phyloP scores from a whole-genome alignment of 805 yeast species.

The Sugiyamaella marilandica region DNA sequence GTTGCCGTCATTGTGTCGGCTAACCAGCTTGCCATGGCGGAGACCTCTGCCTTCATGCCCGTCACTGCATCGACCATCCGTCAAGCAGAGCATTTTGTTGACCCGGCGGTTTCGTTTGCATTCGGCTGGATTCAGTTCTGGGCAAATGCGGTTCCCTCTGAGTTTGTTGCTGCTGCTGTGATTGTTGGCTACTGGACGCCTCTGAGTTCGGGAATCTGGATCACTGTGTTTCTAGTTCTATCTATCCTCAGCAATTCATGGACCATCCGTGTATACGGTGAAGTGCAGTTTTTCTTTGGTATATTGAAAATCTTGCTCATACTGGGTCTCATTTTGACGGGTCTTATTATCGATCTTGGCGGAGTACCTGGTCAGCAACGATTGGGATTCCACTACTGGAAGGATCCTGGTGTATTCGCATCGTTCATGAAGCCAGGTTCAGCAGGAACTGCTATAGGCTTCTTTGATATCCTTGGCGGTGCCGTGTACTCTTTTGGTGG shows the following conservation, averaged over 20 bases:
- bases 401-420: slow-evolving; percentile 60
- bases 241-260: slow-evolving; percentile 41
- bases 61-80: slow-evolving; percentile 62
- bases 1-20: slow-evolving; percentile 69
- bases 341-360: slow-evolving; percentile 61
- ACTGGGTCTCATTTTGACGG: slow-evolving; percentile 59
- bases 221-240: slow-evolving; percentile 44
- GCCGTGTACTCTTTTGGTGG: slow-evolving; percentile 71
- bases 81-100: slow-evolving; percentile 59
- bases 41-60: slow-evolving; percentile 64
- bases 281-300: slow-evolving; percentile 52
- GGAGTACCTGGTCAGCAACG: slow-evolving; percentile 75
- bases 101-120: slow-evolving; percentile 63
- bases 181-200: slow-evolving; percentile 52
- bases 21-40: slow-evolving; percentile 66
- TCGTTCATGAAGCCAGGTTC: slow-evolving; percentile 39
- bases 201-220: slow-evolving; percentile 49
- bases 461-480: slow-evolving; percentile 56
- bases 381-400: slow-evolving; percentile 67
- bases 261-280: slow-evolving; percentile 46
- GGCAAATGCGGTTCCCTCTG: slow-evolving; percentile 56
- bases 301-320: slow-evolving; percentile 60
- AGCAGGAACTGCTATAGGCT: slow-evolving; percentile 47
- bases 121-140: slow-evolving; percentile 58
- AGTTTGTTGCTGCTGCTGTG: slow-evolving; percentile 57